Evolutionary conservation across 192 early-diverging fungal species (phyloP).

Genomic region (Tieghemiomyces parasiticus): DNA sequence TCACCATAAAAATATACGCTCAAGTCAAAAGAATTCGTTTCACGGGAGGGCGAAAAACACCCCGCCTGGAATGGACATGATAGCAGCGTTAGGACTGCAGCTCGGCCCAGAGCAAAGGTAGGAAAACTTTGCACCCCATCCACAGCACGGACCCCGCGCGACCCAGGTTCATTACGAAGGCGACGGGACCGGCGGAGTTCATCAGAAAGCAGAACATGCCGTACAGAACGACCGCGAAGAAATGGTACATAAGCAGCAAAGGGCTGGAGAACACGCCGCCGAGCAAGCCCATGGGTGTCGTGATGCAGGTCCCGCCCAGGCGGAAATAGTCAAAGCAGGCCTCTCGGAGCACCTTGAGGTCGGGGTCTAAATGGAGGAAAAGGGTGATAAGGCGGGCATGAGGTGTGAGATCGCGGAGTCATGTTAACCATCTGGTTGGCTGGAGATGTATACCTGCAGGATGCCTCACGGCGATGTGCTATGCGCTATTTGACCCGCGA

Average conservation of each 20-base stretch:
- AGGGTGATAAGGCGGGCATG: no score
- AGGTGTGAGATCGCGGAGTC: no score
- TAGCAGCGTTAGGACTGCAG: neutral
- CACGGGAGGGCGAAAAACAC: no score
- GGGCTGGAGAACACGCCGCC: constrained; percentile 70
- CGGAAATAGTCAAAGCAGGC: constrained; percentile 82
- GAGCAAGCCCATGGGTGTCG: constrained; percentile 70
- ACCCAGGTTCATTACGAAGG: constrained; percentile 24
- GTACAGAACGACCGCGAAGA: constrained; percentile 81
- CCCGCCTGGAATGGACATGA: no score
- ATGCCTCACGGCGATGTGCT: no score
- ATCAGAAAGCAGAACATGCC: constrained; percentile 31
- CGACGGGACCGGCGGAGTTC: constrained; percentile 31
- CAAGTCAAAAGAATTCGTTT: no score
- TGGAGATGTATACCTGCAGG: no score
- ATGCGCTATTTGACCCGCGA: no score
- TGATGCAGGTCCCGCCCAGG: constrained; percentile 64
- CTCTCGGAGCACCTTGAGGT: constrained; percentile 56
- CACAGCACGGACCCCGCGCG: constrained; percentile 31
- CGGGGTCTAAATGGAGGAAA: no score
- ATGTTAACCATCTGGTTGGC: no score
- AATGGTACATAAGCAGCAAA: constrained; percentile 66
- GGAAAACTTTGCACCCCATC: constrained; percentile 30
- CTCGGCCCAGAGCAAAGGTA: constrained; percentile 27
- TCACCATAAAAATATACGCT: no score